phyloP scores from a whole-genome alignment of 208 protist species.

The Acanthamoeba lenticulata region DNA sequence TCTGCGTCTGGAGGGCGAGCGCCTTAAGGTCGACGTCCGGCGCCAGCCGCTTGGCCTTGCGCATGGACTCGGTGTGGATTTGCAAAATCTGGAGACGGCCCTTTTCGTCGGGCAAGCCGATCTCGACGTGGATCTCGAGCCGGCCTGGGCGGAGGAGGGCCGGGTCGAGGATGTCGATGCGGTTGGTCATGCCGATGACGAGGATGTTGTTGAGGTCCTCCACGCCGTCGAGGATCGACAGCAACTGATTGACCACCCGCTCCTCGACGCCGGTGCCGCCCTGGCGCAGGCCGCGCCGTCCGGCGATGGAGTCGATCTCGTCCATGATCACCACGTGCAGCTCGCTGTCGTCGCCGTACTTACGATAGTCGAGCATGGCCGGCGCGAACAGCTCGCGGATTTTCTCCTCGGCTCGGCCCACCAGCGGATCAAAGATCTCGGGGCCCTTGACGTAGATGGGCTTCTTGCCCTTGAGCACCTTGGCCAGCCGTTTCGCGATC shows the following conservation, averaged over 20 bases:
- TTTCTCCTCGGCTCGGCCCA: conserved; percentile 94
- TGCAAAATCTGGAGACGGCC: conserved; percentile 90
- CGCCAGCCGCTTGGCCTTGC: background rate
- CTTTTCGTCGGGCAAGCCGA: conserved; percentile 93
- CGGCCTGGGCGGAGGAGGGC: conserved; percentile 78
- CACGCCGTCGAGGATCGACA: conserved; percentile 98
- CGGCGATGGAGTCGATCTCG: conserved; percentile 98
- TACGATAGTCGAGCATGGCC: conserved; percentile 91
- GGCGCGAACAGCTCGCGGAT: conserved; percentile 92
- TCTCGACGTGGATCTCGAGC: no score
- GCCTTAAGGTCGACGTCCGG: background rate
- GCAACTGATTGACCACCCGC: conserved; percentile 98
- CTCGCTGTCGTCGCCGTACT: conserved; percentile 91
- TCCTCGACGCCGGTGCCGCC: conserved; percentile 93
- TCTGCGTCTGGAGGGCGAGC: background rate
- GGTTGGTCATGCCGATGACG: background rate
- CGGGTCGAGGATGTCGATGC: background rate
- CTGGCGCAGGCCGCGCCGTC: conserved; percentile 90
- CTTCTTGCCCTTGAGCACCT: conserved; percentile 92
- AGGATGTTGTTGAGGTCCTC: conserved; percentile 81
- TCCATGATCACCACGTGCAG: conserved; percentile 99
- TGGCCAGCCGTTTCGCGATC: conserved; percentile 66
- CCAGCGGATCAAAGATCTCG: conserved; percentile 93
- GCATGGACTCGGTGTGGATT: conserved; percentile 88
- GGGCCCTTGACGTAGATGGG: conserved; percentile 93